phyloP scores from a whole-genome alignment of 129 eudicot species.

The carrot (Daucus carota) region DNA sequence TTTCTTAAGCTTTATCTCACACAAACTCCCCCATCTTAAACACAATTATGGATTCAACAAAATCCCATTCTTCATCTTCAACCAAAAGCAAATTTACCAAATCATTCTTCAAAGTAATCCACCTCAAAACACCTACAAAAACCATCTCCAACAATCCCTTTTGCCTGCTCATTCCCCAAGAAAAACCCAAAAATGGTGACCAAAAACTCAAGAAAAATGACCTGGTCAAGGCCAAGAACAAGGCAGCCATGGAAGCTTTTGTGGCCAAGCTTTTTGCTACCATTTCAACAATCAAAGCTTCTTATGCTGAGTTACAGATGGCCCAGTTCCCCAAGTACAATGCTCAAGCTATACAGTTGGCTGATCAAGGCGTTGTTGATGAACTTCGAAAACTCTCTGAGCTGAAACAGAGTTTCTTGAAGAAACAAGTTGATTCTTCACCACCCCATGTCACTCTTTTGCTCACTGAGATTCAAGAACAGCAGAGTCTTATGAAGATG shows the following conservation, averaged over 20 bases:
- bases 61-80: slow-evolving; percentile 35
- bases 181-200: slow-evolving; percentile 42
- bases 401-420: slow-evolving; percentile 49
- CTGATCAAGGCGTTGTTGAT: slow-evolving; percentile 67
- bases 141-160: slow-evolving; percentile 45
- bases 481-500: slow-evolving; percentile 68
- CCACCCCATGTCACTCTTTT: slow-evolving; percentile 65
- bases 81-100: slow-evolving; percentile 49
- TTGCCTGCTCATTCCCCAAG: slow-evolving; percentile 57
- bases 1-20: slow-evolving; percentile 9
- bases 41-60: slow-evolving; percentile 41
- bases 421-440: slow-evolving; percentile 54
- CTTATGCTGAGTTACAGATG: slow-evolving; percentile 79
- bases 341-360: slow-evolving; percentile 50
- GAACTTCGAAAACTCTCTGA: slow-evolving; percentile 59
- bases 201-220: not conserved
- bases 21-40: not conserved
- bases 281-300: slow-evolving; percentile 66
- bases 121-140: slow-evolving; percentile 42
- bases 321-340: slow-evolving; percentile 73
- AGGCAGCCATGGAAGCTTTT: slow-evolving; percentile 67
- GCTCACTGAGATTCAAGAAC: slow-evolving; percentile 71
- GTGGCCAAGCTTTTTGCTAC: slow-evolving; percentile 79
- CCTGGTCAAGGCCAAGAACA: slow-evolving; percentile 23
- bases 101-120: slow-evolving; percentile 54